Evolutionary conservation across 805 yeast species (phyloP).

Genomic region (Yarrowia sp.): DNA sequence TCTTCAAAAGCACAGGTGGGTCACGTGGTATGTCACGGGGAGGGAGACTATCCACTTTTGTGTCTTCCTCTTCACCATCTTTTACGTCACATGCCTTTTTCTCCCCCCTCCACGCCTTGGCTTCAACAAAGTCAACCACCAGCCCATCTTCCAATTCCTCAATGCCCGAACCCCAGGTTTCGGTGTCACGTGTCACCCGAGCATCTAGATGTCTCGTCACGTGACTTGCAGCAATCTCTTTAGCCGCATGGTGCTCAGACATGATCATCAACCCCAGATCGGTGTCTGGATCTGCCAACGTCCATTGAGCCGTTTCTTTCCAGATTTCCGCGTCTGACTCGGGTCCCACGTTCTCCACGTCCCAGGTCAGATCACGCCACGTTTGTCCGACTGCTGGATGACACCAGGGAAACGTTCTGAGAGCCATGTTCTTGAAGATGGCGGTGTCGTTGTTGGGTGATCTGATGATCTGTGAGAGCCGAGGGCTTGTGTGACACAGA

Average conservation of each 20-base stretch:
- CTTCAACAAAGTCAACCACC: conserved; percentile 4
- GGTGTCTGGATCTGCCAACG: conserved; percentile 14
- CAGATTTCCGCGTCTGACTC: conserved; percentile 34
- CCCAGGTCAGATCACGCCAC: conserved; percentile 27
- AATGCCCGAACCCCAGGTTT: background rate
- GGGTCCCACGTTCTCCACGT: conserved; percentile 27
- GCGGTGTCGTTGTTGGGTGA: conserved; percentile 31
- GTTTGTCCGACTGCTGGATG: conserved; percentile 6
- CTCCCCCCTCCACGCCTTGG: background rate
- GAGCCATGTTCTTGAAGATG: conserved; percentile 24
- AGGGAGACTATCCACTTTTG: background rate
- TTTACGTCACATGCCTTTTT: background rate
- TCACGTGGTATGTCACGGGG: conserved; percentile 9
- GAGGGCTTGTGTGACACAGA: background rate
- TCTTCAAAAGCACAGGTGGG: background rate
- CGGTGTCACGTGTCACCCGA: conserved; percentile 11
- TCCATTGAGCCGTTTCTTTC: conserved; percentile 35
- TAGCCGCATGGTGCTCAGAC: background rate
- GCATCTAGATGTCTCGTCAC: conserved; percentile 8
- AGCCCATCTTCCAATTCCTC: background rate
- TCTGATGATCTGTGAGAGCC: background rate
- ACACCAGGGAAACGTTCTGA: background rate
- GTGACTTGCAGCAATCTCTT: background rate
- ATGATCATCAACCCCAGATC: conserved; percentile 19
- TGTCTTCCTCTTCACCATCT: background rate